A percentile compares a stretch with the other conserved stretches of the same genome.
Conservation (phyloP, 208 protist species). For the Herpetomonas muscarum region DNA sequence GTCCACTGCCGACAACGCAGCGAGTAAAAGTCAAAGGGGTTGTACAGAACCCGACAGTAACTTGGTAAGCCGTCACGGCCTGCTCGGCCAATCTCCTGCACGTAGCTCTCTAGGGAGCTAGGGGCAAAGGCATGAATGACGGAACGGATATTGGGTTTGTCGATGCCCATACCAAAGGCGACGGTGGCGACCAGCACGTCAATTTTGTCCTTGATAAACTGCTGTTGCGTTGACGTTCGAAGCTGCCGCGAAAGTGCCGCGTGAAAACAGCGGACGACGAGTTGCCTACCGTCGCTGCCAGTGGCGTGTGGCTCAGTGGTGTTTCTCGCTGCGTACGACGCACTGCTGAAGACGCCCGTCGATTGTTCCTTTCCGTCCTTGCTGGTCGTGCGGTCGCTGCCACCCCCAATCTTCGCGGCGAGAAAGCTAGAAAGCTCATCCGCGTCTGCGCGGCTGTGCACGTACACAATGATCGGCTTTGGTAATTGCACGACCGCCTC, state of each 20-base stretch:
- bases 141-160: slow-evolving; percentile 96
- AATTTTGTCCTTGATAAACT: slow-evolving; percentile 84
- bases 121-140: slow-evolving; percentile 96
- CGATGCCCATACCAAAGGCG: slow-evolving; percentile 98
- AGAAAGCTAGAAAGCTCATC: slow-evolving; percentile 68
- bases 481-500: slow-evolving; percentile 60
- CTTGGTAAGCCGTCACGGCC: slow-evolving; percentile 90
- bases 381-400: not conserved
- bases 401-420: slow-evolving; percentile 24
- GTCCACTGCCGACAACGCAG: slow-evolving; percentile 75
- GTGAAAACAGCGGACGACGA: slow-evolving; percentile 79
- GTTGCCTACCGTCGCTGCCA: not conserved
- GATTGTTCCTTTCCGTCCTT: not conserved
- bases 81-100: slow-evolving; percentile 96
- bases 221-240: slow-evolving; percentile 62
- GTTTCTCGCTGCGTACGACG: slow-evolving; percentile 11
- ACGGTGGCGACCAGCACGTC: slow-evolving; percentile 95
- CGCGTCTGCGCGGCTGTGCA: slow-evolving; percentile 71
- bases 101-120: slow-evolving; percentile 95
- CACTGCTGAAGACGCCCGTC: not conserved
- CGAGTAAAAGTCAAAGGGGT: slow-evolving; percentile 93
- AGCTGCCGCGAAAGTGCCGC: slow-evolving; percentile 46
- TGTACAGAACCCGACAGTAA: slow-evolving; percentile 83
- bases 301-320: not conserved
- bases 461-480: slow-evolving; percentile 87